Conservation (phyloP, 2,329 filamentous ascomycete genomes). For the Macrophomina phaseolina region DNA sequence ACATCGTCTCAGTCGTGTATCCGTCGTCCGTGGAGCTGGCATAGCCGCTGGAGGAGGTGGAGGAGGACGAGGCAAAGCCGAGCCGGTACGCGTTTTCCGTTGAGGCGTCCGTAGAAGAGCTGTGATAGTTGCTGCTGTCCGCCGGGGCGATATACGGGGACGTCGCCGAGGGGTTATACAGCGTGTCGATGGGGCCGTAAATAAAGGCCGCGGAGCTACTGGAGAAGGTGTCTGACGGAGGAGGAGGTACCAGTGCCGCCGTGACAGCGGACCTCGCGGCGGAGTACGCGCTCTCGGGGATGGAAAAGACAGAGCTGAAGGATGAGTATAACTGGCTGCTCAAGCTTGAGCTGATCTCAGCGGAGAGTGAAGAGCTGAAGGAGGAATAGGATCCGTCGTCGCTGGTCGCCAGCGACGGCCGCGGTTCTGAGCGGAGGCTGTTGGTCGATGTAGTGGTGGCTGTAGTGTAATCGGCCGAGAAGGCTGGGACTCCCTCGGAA, state of each 20-base stretch:
- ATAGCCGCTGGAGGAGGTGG: neutral
- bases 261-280: neutral
- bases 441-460: too few relatives aligned
- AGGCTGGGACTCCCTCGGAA: too few relatives aligned
- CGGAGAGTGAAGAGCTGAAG: constrained; percentile 5
- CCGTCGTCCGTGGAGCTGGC: neutral
- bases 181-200: too few relatives aligned
- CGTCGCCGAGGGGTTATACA: too few relatives aligned
- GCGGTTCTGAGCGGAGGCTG: constrained; percentile 2
- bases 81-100: too few relatives aligned
- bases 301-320: neutral
- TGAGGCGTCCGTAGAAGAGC: too few relatives aligned
- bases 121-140: too few relatives aligned
- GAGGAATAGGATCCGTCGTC: neutral
- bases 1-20: neutral
- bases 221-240: too few relatives aligned
- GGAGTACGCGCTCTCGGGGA: neutral
- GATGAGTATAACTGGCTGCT: neutral
- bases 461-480: too few relatives aligned
- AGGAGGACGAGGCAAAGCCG: too few relatives aligned
- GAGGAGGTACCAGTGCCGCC: neutral
- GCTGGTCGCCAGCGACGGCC: neutral
- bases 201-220: too few relatives aligned
- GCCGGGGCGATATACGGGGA: too few relatives aligned
- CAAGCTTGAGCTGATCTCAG: neutral